These are phyloP conservation scores for Styphnolobium japonicum DNA, from an alignment of 306 rosid species.

Conservation along the genomic window DNA sequence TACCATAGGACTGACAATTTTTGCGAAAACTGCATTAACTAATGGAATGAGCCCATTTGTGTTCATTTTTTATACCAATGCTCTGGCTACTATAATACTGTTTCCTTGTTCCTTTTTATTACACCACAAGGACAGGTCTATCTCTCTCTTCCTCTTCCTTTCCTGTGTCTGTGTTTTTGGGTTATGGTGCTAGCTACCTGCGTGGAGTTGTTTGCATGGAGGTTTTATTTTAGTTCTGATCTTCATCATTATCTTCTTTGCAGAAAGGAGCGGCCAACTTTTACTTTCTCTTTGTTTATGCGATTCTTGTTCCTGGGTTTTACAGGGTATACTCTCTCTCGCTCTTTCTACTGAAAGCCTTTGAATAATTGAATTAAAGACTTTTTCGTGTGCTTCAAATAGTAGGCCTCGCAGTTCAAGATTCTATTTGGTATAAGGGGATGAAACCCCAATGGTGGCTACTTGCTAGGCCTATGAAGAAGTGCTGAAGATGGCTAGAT, in stretches of 20 bases:
- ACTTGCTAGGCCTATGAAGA: background rate
- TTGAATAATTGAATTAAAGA: background rate
- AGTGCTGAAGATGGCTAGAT: background rate
- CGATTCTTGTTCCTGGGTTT: constrained; percentile 66
- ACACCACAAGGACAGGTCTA: constrained; percentile 42
- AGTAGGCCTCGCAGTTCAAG: background rate
- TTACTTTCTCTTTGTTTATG: constrained; percentile 52
- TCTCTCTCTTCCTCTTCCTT: background rate
- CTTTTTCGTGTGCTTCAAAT: background rate
- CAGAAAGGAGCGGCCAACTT: constrained; percentile 46
- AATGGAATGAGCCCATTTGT: constrained; percentile 71
- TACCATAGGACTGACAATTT: constrained; percentile 59
- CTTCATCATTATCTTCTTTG: background rate
- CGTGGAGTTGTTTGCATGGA: constrained; percentile 16
- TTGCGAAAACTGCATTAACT: constrained; percentile 62
- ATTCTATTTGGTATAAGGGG: background rate
- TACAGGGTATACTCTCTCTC: constrained; percentile 52
- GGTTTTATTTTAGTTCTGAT: background rate
- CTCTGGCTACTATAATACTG: constrained; percentile 50
- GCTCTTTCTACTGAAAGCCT: background rate
- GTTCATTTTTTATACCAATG: constrained; percentile 63
- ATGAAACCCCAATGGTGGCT: background rate
- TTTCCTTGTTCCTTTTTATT: constrained; percentile 56
- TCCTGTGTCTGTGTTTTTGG: background rate
- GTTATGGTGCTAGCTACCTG: background rate